phyloP scores from a whole-genome alignment of 2,329 filamentous ascomycete genomes.

The Stromatinia cepivora region DNA sequence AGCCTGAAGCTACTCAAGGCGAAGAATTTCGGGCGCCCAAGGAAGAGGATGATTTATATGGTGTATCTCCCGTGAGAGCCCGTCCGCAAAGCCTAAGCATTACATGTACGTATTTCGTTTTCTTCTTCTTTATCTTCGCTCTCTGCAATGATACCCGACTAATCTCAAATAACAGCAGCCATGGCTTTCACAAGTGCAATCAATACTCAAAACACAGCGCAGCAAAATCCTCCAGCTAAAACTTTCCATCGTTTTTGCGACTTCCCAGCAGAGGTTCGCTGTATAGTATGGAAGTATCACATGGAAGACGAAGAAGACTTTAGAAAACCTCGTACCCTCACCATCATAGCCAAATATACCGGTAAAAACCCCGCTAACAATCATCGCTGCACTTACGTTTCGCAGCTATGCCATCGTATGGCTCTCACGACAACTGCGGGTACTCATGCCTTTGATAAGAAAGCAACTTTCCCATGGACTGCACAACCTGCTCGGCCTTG shows the following conservation, averaged over 20 bases:
- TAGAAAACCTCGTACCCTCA: not conserved
- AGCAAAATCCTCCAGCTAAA: not conserved
- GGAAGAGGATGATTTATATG: not conserved
- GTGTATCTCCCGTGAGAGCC: not conserved
- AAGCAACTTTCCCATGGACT: not conserved
- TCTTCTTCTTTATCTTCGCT: not conserved
- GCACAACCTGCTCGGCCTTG: not conserved
- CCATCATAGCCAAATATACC: not conserved
- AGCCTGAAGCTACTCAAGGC: not conserved
- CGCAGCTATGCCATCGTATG: not conserved
- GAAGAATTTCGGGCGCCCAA: not conserved
- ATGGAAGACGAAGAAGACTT: not conserved
- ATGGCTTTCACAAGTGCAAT: not conserved
- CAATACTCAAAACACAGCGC: not conserved
- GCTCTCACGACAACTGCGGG: not conserved
- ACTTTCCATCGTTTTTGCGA: not conserved
- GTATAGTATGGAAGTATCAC: constrained; percentile 2
- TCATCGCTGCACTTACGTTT: not conserved
- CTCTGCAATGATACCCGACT: not conserved
- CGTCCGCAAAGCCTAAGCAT: not conserved
- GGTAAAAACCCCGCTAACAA: not conserved
- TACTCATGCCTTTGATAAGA: not conserved
- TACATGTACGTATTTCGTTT: not conserved
- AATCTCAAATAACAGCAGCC: not conserved
- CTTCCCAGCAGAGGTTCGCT: not conserved